Conservation (phyloP, 2,329 filamentous ascomycete species). For the Pseudopithomyces maydicus region DNA sequence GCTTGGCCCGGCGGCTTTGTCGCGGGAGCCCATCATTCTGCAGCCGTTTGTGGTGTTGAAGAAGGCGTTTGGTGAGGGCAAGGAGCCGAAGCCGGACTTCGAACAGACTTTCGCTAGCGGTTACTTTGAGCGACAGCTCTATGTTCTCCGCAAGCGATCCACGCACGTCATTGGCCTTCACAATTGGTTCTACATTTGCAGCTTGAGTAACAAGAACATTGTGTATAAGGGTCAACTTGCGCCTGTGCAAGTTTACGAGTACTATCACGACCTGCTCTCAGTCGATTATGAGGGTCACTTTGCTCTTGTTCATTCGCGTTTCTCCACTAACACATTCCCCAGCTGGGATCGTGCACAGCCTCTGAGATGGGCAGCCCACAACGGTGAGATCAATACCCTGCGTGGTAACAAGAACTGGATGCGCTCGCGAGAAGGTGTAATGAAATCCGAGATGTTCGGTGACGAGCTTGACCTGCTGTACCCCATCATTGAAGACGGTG, state of each 20-base stretch:
- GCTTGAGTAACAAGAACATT: constrained; percentile 96
- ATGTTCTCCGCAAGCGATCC: constrained; percentile 90
- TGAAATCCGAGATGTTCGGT: constrained; percentile 90
- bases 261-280: constrained; percentile 95
- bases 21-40: constrained; percentile 91
- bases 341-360: constrained; percentile 98
- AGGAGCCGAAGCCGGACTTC: constrained; percentile 78
- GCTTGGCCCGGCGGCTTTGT: constrained; percentile 88
- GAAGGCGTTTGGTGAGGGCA: constrained; percentile 81
- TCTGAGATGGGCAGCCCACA: constrained; percentile 94
- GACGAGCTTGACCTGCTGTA: constrained; percentile 90
- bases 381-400: constrained; percentile 97
- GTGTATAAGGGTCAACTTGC: constrained; percentile 98
- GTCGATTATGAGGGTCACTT: constrained; percentile 98
- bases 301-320: constrained; percentile 93
- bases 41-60: constrained; percentile 93
- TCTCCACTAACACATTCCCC: constrained; percentile 97
- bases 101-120: constrained; percentile 80
- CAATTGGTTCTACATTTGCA: constrained; percentile 99
- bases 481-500: constrained; percentile 94
- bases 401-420: constrained; percentile 99
- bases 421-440: constrained; percentile 92
- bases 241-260: constrained; percentile 94
- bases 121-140: constrained; percentile 90
- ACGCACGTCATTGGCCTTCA: constrained; percentile 93